Evolutionary conservation across 306 rosid genomes (phyloP).

Genomic region (Cucurbita moschata): DNA sequence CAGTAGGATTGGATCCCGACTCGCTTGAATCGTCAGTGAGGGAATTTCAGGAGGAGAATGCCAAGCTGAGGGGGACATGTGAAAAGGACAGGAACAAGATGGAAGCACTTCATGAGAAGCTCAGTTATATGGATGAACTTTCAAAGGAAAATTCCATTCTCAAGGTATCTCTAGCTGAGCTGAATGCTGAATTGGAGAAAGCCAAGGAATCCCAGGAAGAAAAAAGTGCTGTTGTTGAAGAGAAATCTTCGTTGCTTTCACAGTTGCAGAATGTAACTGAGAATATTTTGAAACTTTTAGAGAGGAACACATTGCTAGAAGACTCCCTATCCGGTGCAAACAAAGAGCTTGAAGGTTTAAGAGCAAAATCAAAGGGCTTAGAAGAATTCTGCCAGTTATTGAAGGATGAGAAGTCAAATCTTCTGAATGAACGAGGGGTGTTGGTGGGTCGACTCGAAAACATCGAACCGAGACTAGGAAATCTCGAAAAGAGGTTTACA

Average conservation of each 20-base stretch:
- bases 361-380: slow-evolving; percentile 62
- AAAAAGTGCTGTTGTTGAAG: slow-evolving; percentile 51
- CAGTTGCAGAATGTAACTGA: slow-evolving; percentile 72
- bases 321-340: slow-evolving; percentile 61
- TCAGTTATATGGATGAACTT: slow-evolving; percentile 46
- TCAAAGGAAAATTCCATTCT: slow-evolving; percentile 40
- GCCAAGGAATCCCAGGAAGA: slow-evolving; percentile 59
- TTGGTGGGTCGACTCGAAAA: slow-evolving; percentile 52
- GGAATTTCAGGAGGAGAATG: slow-evolving; percentile 57
- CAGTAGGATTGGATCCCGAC: slow-evolving; percentile 61
- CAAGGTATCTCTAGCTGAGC: slow-evolving; percentile 46
- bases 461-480: slow-evolving; percentile 53
- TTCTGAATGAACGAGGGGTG: slow-evolving; percentile 52
- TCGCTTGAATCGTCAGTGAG: slow-evolving; percentile 47
- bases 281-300: slow-evolving; percentile 70
- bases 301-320: slow-evolving; percentile 67
- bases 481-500: slow-evolving; percentile 56
- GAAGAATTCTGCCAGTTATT: slow-evolving; percentile 67
- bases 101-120: slow-evolving; percentile 51
- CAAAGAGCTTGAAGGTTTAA: slow-evolving; percentile 67
- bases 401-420: slow-evolving; percentile 54
- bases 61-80: slow-evolving; percentile 47
- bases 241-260: slow-evolving; percentile 56
- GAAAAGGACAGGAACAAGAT: slow-evolving; percentile 45
- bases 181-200: slow-evolving; percentile 51